Percentiles rank a stretch among this genome's conserved stretches.
Evolutionary conservation across 495 filamentous ascomycete genomes (phyloP).

Genomic region (Penicillium desertorum): DNA sequence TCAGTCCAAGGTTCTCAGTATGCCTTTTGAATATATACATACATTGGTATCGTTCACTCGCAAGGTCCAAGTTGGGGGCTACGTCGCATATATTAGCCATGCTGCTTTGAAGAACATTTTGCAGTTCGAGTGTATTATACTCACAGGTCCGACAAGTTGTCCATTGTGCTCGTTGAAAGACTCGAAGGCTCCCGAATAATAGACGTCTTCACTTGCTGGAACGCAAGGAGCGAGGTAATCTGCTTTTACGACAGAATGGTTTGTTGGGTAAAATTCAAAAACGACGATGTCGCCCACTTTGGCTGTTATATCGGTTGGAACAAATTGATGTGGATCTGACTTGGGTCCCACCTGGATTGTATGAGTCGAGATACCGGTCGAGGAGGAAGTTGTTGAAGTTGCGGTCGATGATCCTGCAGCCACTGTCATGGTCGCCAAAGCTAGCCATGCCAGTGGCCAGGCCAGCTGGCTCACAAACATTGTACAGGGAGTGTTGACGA

Average conservation of each 20-base stretch:
- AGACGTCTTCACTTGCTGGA: conserved; percentile 41
- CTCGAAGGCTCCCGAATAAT: conserved; percentile 43
- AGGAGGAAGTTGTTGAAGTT: conserved; percentile 15
- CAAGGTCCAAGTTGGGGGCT: conserved; percentile 41
- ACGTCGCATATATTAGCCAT: neutral
- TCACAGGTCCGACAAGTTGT: conserved; percentile 33
- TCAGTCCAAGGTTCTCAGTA: neutral
- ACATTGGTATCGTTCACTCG: conserved; percentile 37
- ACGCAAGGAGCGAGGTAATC: conserved; percentile 58
- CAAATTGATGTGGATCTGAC: conserved; percentile 47
- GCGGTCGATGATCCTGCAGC: conserved; percentile 1
- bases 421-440: conserved; percentile 7
- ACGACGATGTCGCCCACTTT: conserved; percentile 54
- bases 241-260: conserved; percentile 61
- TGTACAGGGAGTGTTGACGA: neutral
- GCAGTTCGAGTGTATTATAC: neutral
- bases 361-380: conserved; percentile 37
- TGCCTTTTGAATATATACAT: conserved; percentile 2
- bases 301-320: conserved; percentile 52
- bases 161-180: conserved; percentile 32
- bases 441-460: conserved; percentile 12
- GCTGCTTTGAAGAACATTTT: neutral
- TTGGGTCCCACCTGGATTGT: conserved; percentile 52
- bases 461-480: conserved; percentile 8
- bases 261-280: conserved; percentile 62